Base-by-base conservation (phyloP, 176 grass and related monocot species). In the Zoysia pacifica region DNA sequence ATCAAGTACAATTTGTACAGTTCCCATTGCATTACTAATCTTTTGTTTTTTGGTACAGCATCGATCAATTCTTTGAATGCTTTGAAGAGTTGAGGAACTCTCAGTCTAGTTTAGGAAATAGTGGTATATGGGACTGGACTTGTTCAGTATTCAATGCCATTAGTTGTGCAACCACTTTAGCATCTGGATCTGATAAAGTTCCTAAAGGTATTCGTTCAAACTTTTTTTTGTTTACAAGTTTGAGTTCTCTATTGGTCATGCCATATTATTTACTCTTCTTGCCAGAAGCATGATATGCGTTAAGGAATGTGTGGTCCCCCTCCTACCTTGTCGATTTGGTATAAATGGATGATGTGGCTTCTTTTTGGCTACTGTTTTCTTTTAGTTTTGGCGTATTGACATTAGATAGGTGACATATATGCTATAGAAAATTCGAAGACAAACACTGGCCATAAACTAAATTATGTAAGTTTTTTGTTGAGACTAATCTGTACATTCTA, bases 41-140 rank as follows among this genome's bases (percentile, higher is more conserved):
- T 79, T 72, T 84, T 66, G 43, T 77, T 89, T 79, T 86, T 77
- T 87, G 83, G 60, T 67, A 88, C 92, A 99, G 96, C 79, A 91
- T 99, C 1, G 96, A 99, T 86, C 92, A 99, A 55, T 99, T 99
- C 79, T 99, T 99, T 89, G 96, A 99, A 76, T 99, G 96, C 83
- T 99, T 99, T 80, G 96, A 95, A 69, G 96, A 84, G 76, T 84
- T 99, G 82, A 94, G 88, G 86, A 99, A 88, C 73, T 93, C 92
- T 51, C 92, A 95, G 72, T 87, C 81, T 62, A 92, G 65, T 82
- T 75, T 89, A 65, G 86, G 88, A 65, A 94, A 86, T 62, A 93
- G 96, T 61, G 88, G 90, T 70, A 93, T 95, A 86, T 99, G 92
- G 96, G 91, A 95, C 69, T 99, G 96, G 96, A 93, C 96, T 20